Evolutionary conservation across 2,329 filamentous ascomycete species (phyloP).

Genomic region (Diaporthe aspalathi): DNA sequence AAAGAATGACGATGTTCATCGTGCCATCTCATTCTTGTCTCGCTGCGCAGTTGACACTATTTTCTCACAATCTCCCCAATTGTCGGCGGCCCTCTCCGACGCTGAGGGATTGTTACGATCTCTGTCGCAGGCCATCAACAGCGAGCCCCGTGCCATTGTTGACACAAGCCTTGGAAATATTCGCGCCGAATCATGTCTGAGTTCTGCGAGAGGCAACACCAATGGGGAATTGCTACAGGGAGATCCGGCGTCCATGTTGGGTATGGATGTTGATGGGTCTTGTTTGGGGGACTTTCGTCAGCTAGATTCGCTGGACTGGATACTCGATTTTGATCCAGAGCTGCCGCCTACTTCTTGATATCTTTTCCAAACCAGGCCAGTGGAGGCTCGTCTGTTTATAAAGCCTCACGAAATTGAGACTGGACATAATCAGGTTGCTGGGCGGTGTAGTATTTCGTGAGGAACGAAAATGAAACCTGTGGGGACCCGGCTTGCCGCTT

Average conservation of each 20-base stretch:
- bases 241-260: neutral
- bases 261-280: neutral
- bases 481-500: neutral
- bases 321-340: conserved; percentile 1
- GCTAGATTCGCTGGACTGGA: conserved; percentile 11
- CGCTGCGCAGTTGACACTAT: neutral
- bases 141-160: neutral
- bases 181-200: neutral
- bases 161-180: too few species aligned
- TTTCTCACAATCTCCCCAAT: conserved; percentile 1
- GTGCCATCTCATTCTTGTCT: neutral
- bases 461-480: neutral
- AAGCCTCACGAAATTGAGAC: neutral
- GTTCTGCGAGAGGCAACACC: neutral
- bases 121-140: conserved; percentile 1
- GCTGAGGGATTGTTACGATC: neutral
- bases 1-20: neutral
- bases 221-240: neutral
- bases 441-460: neutral
- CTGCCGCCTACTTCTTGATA: neutral
- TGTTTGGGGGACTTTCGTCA: neutral
- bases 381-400: too few species aligned
- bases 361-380: too few species aligned
- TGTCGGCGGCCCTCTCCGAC: conserved; percentile 9
- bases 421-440: too few species aligned